Evolutionary conservation across 345 rosid species (phyloP).

Genomic region (Chamaenerion angustifolium): DNA sequence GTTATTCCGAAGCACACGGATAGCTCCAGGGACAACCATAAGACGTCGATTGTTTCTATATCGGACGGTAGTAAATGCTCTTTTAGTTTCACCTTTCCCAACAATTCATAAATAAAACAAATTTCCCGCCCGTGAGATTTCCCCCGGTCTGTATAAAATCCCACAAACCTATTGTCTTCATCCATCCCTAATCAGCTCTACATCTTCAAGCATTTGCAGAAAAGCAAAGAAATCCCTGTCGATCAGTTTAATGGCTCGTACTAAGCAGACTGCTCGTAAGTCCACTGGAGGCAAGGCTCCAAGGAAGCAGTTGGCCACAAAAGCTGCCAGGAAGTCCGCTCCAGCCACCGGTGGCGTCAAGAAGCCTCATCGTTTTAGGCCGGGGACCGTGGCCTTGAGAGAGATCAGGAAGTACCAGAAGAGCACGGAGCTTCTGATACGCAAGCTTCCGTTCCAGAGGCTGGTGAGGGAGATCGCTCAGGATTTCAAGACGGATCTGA

Average conservation of each 20-base stretch:
- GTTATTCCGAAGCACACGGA: neutral
- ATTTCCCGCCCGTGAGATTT: conserved; percentile 8
- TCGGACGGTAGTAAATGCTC: conserved; percentile 2
- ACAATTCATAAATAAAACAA: neutral
- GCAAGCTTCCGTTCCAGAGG: conserved; percentile 21
- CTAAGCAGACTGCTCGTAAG: conserved; percentile 14
- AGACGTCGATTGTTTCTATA: neutral
- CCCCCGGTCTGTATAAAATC: neutral
- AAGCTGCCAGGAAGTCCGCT: conserved; percentile 17
- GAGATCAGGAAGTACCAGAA: conserved; percentile 22
- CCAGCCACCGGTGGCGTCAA: conserved; percentile 21
- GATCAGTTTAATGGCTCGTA: conserved; percentile 5
- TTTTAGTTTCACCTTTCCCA: neutral
- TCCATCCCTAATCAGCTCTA: neutral
- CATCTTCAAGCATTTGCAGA: neutral
- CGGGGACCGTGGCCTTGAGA: conserved; percentile 18
- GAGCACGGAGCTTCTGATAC: conserved; percentile 20
- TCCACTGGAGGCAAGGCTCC: conserved; percentile 21
- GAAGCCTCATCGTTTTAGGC: conserved; percentile 21
- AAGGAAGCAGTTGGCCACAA: conserved; percentile 19
- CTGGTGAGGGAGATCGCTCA: conserved; percentile 18
- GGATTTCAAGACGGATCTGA: conserved; percentile 19
- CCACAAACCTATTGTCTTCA: neutral
- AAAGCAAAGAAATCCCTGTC: neutral
- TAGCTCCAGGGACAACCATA: neutral